Base-by-base conservation (phyloP, 139 green algal genomes). In the Edaphochlamys debaryana region DNA sequence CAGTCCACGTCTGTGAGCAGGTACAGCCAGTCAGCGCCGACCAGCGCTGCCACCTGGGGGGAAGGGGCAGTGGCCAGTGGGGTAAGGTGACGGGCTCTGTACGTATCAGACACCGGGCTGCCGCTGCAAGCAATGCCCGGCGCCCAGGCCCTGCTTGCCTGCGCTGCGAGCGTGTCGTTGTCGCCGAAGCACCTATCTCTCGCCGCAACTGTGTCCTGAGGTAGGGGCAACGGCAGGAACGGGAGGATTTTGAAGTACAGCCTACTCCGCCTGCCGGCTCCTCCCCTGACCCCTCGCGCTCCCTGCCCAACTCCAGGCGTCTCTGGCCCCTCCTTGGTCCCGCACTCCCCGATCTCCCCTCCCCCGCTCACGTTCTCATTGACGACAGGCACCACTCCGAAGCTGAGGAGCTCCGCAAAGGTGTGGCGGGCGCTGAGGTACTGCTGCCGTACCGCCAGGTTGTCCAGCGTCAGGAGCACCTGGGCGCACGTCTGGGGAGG, bases 391-490 rank as follows among this genome's bases (percentile, higher is more conserved):
- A 99, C 79, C 15, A 91, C 92, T n/a, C 90, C 94, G 36, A 95
- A 96, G 20, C 87, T 74, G 27, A 98, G 88, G 62, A 99, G 90
- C 89, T 95, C 94, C 8, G 87, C 69, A 67, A 99, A 98, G 11
- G 96, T 99, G 89, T 95, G 96, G 22, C 91, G 87, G 37, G 95
- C 95, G 87, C 96, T 98, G 45, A 96, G 76, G 90, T 98, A 99
- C 88, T 98, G 95, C 29, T 70, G 84, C 29, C 94, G 88, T 52
- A 94, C 92, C 25, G 93, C 91, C 66, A 99, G 87, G 87, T 98
- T 98, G 80, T 98, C 95, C 74, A 97, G 85, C 23, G 96, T 98
- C n/a, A 99, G 89, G 69, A 99, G 88, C 66, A 99, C 95, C 86
- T 98, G 96, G 13, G 93, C 90, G 74, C 92, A 96, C 17, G 82